Evolutionary conservation across 306 rosid genomes (phyloP).

Genomic region (Crataegus laevigata): DNA sequence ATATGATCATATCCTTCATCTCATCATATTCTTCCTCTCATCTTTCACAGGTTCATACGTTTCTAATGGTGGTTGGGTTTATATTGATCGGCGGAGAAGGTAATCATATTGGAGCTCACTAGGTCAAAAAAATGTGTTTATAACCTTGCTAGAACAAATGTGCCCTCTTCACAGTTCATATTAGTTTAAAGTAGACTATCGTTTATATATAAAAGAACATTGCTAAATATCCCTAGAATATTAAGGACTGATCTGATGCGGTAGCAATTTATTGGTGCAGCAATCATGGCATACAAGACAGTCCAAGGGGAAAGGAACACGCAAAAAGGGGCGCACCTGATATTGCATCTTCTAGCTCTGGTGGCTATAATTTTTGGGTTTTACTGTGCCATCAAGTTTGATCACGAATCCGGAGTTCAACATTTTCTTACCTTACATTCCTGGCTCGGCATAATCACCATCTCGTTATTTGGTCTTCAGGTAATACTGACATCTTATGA

Average conservation of each 20-base stretch:
- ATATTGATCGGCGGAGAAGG: constrained; percentile 71
- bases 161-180: not conserved
- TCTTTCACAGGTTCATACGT: constrained; percentile 50
- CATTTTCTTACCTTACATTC: constrained; percentile 55
- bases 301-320: constrained; percentile 27
- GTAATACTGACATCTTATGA: constrained; percentile 7
- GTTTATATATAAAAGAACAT: not conserved
- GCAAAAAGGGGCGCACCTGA: constrained; percentile 37
- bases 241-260: not conserved
- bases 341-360: constrained; percentile 50
- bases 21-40: not conserved
- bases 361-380: constrained; percentile 43
- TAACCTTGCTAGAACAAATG: not conserved
- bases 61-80: constrained; percentile 58
- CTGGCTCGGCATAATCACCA: constrained; percentile 62
- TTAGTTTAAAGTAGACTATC: not conserved
- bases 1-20: not conserved
- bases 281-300: constrained; percentile 50
- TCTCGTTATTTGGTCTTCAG: constrained; percentile 48
- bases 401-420: constrained; percentile 2
- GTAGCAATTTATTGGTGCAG: constrained; percentile 21
- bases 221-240: not conserved
- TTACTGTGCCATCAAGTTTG: constrained; percentile 34
- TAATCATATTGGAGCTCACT: constrained; percentile 2
- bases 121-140: not conserved